Percentiles rank a stretch among this genome's conserved stretches.
phyloP scores from a whole-genome alignment of 352 stramenopile species.

The Globisporangium radiosum region DNA sequence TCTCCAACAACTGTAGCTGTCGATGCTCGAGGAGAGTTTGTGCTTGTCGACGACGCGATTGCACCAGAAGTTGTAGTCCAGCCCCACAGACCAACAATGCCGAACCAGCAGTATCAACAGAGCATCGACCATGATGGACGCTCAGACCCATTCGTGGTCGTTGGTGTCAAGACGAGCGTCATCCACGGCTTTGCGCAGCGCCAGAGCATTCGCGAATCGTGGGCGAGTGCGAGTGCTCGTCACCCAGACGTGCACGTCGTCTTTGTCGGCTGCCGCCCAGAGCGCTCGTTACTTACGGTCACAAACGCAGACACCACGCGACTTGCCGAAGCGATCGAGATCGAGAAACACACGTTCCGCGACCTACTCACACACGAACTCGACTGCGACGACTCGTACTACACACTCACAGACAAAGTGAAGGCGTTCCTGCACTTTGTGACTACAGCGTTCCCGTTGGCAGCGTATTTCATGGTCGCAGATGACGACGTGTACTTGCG shows the following conservation, averaged over 20 bases:
- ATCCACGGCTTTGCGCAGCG: constrained; percentile 25
- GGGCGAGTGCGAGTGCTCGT: constrained; percentile 16
- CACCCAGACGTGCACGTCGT: constrained; percentile 14
- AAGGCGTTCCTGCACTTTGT: constrained; percentile 46
- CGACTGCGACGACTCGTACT: constrained; percentile 45
- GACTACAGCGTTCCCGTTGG: not conserved
- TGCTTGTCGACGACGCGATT: not conserved
- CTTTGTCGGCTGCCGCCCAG: constrained; percentile 23
- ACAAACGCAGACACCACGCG: not conserved
- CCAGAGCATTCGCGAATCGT: constrained; percentile 34
- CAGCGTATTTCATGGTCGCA: constrained; percentile 38
- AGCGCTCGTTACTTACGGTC: not conserved
- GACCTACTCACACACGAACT: constrained; percentile 51
- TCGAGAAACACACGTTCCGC: constrained; percentile 25
- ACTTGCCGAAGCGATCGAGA: constrained; percentile 11
- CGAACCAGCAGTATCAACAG: not conserved
- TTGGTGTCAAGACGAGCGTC: constrained; percentile 39
- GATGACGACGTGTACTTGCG: constrained; percentile 63
- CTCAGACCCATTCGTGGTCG: constrained; percentile 14
- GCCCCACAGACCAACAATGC: not conserved
- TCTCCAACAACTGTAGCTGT: no score
- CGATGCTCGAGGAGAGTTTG: no score
- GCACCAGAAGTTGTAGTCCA: not conserved
- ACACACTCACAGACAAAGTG: constrained; percentile 41
- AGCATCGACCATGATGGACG: no score